A percentile compares a stretch with the other conserved stretches of the same genome.
phyloP scores from a whole-genome alignment of 208 protist species.

The Endotrypanum monterogeii region DNA sequence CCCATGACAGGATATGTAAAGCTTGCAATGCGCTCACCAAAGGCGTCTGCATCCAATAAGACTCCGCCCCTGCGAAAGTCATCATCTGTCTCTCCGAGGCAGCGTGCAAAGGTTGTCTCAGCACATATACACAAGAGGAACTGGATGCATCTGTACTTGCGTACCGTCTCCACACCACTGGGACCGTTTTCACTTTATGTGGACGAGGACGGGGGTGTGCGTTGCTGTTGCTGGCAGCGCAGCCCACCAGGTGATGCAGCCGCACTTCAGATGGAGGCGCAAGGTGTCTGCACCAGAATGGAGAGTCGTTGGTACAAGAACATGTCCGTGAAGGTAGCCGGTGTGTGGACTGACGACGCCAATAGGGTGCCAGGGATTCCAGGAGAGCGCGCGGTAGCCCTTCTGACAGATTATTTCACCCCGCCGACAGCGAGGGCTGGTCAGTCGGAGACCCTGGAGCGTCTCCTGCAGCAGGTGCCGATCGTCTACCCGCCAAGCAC shows the following conservation, averaged over 20 bases:
- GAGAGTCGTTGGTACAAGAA: conserved; percentile 34
- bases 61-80: background rate
- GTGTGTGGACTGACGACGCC: background rate
- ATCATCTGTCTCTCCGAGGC: background rate
- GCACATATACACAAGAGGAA: background rate
- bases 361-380: conserved; percentile 6
- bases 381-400: conserved; percentile 24
- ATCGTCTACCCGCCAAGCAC: conserved; percentile 43
- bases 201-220: conserved; percentile 57
- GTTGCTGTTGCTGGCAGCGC: conserved; percentile 53
- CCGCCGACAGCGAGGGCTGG: conserved; percentile 14
- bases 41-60: background rate
- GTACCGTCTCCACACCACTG: conserved; percentile 41
- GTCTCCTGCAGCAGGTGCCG: conserved; percentile 36
- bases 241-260: conserved; percentile 13
- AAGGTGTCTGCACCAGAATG: conserved; percentile 20
- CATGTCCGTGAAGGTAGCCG: conserved; percentile 8
- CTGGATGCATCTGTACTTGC: conserved; percentile 42
- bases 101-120: background rate
- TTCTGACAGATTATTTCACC: conserved; percentile 48
- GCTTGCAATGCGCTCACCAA: background rate
- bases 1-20: conserved; percentile 1
- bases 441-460: conserved; percentile 26
- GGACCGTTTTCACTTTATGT: conserved; percentile 58
- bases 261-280: conserved; percentile 22